Conservation (phyloP, 176 grass and related monocot species). For the Rhipidocladum racemiflorum region DNA sequence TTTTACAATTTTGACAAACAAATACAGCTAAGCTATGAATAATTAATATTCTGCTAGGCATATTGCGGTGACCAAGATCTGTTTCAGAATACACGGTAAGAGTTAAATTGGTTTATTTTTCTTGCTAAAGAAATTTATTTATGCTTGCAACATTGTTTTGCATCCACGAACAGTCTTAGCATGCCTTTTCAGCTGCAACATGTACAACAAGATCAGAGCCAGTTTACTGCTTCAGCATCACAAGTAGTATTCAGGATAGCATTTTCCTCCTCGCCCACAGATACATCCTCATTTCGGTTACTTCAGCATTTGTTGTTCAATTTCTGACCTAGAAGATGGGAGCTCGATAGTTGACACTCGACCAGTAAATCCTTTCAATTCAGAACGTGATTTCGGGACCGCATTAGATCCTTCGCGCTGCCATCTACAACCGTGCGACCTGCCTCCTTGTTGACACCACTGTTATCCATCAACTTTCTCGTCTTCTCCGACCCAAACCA, state of each 20-base stretch:
- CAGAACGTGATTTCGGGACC: not conserved
- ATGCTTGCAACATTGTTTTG: not conserved
- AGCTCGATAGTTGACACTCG: not conserved
- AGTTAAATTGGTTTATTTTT: not conserved
- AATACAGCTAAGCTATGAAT: not conserved
- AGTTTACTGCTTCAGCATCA: not conserved
- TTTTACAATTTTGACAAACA: not conserved
- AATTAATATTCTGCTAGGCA: not conserved
- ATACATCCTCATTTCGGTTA: not conserved
- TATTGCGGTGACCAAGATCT: not conserved
- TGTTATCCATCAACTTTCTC: constrained; percentile 87
- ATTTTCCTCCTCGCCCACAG: not conserved
- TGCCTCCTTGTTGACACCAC: constrained; percentile 71
- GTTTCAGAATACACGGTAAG: not conserved
- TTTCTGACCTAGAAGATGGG: constrained; percentile 4
- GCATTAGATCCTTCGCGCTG: constrained; percentile 23
- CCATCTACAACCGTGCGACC: constrained; percentile 48
- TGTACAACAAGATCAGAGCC: not conserved
- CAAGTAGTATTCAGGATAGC: not conserved
- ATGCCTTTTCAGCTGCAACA: not conserved
- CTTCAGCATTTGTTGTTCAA: not conserved
- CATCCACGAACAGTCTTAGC: not conserved
- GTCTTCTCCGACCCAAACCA: constrained; percentile 63
- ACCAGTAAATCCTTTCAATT: not conserved
- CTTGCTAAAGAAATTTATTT: not conserved